Evolutionary conservation across 2,329 filamentous ascomycete species (phyloP).

Genomic region (Periglandula ipomoeae): DNA sequence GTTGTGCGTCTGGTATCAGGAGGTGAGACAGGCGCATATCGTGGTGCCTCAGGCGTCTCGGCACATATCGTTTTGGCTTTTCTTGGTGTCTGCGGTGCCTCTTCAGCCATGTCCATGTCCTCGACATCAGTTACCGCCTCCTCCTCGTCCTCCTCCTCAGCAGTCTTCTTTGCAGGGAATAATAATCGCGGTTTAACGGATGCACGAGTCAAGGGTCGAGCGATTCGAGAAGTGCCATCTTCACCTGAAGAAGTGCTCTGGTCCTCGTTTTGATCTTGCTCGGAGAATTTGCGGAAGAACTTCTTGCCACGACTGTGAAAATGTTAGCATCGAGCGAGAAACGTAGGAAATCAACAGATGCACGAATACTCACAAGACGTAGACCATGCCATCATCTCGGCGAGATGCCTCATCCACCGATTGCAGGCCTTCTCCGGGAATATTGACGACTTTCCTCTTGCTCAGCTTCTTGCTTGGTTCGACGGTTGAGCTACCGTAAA

Average conservation of each 20-base stretch:
- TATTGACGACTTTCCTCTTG: conserved; percentile 44
- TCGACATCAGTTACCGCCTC: conserved; percentile 53
- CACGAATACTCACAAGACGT: conserved; percentile 60
- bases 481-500: conserved; percentile 42
- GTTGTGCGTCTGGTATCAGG: conserved; percentile 53
- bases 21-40: conserved; percentile 50
- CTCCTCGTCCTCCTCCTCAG: conserved; percentile 42
- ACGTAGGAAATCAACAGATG: background rate
- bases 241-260: conserved; percentile 24
- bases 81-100: conserved; percentile 27
- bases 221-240: conserved; percentile 25
- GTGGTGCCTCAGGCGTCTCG: conserved; percentile 45
- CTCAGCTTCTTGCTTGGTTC: conserved; percentile 39
- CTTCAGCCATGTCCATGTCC: conserved; percentile 27
- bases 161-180: conserved; percentile 47
- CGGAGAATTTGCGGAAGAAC: conserved; percentile 60
- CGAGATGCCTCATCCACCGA: conserved; percentile 53
- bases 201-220: conserved; percentile 52
- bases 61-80: conserved; percentile 20
- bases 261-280: conserved; percentile 23
- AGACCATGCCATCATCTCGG: conserved; percentile 65
- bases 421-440: conserved; percentile 48
- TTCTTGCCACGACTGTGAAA: conserved; percentile 63
- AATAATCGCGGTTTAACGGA: conserved; percentile 63
- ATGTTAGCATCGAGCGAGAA: background rate